Evolutionary conservation across 1,139 yeast species (phyloP), one percentile per base, ranked within the genome.

Genomic region (Arxiozyma slooffiae): DNA sequence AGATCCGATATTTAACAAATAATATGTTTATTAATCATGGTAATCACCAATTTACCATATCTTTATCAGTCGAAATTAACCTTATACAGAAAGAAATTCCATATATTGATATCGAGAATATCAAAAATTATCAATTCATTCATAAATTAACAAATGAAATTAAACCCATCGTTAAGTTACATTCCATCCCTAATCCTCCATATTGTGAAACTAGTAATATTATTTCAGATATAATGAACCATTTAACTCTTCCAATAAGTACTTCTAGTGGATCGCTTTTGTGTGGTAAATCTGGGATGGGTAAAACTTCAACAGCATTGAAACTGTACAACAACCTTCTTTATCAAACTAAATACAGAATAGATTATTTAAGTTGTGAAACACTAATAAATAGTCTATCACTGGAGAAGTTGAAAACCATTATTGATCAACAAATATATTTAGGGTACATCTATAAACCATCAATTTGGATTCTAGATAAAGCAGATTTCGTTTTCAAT

Each of bases 371-470:
- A 20, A 67, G 82, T 69, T 78, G 94, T 69, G 74, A 76, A 39
- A 43, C 51, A 1, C 26, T 61, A 6, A 46, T 49, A 8, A 65
- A 62, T 20, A 52, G 53, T n/a, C 53, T 57, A 8, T 60, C 58
- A 41, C 48, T 77, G 22, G 75, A 74, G 8, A 75, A 73, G 38
- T 67, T 86, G 48, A 73, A 75, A 47, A 78, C 71, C 23, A 62
- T 76, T 26, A 59, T 88, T 40, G 71, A 71, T 22, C 75, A 75
- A 46, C 73, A 81, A 71, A 63, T 84, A 24, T 76, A 77, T 45
- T 78, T 77, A 52, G 80, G 90, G 38, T 73, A 85, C 22, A 88
- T 96, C 95, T 79, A 81, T 61, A 75, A 85, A 24, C 97, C 97
- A 0, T 72, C 92, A 0, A 71, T 89, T 1, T 67, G 92, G 4